phyloP scores from a whole-genome alignment of 2,329 filamentous ascomycete species.

The Penicillium digitatum region DNA sequence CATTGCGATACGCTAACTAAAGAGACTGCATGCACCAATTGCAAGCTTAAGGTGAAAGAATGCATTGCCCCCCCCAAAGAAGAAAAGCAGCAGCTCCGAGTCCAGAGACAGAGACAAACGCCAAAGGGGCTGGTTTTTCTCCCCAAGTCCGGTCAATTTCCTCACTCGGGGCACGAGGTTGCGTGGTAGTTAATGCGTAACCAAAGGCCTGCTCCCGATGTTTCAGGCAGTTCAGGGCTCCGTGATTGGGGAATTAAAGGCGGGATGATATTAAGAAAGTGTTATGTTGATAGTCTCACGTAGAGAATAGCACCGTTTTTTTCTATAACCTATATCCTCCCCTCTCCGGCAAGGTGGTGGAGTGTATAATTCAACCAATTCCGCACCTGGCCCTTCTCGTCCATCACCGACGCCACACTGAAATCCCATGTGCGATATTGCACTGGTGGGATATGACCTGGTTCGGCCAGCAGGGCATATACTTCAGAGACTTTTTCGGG shows the following conservation, averaged over 20 bases:
- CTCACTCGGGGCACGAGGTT: neutral
- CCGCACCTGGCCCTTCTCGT: neutral
- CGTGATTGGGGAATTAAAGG: neutral
- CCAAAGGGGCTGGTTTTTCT: neutral
- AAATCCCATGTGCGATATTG: neutral
- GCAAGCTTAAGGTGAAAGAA: neutral
- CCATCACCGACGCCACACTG: neutral
- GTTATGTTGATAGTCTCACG: neutral
- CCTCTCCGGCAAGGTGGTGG: neutral
- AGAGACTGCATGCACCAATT: neutral
- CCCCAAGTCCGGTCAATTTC: neutral
- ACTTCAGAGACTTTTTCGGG: neutral
- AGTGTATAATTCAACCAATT: neutral
- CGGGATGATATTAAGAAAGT: neutral
- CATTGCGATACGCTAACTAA: neutral
- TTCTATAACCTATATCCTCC: neutral
- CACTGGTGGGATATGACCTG: neutral
- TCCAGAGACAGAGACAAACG: neutral
- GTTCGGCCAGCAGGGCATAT: neutral
- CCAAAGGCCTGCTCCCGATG: neutral
- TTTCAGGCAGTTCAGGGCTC: neutral
- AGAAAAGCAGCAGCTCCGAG: neutral
- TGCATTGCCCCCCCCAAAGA: neutral
- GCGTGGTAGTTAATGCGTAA: neutral
- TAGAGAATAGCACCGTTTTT: neutral